These are phyloP conservation scores for Coprinopsis sp. DNA, from an alignment of 768 basidiomycete genomes.

Conservation along the genomic window DNA sequence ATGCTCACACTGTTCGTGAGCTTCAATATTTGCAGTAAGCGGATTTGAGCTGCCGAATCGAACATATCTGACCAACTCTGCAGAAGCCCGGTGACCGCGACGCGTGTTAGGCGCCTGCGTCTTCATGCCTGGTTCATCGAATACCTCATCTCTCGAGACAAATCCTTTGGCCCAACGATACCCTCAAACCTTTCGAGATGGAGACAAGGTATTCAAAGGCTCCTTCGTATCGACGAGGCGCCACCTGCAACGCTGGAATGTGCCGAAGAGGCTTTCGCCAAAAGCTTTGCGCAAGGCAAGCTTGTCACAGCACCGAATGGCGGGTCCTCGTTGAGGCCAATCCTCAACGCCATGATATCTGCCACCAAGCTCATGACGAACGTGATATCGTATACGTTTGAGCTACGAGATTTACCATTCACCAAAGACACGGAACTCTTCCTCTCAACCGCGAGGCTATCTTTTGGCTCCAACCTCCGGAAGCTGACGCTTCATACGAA, in stretches of 20 bases:
- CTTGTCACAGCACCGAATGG: background rate
- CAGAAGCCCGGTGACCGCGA: constrained; percentile 29
- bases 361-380: constrained; percentile 31
- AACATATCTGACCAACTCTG: background rate
- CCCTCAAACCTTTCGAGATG: too few relatives aligned
- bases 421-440: constrained; percentile 26
- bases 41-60: background rate
- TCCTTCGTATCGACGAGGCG: background rate
- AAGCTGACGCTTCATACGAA: constrained; percentile 30
- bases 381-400: constrained; percentile 30
- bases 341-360: constrained; percentile 27
- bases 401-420: constrained; percentile 34
- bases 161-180: too few relatives aligned
- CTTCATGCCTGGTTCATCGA: constrained; percentile 40
- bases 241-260: background rate
- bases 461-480: constrained; percentile 27
- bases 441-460: constrained; percentile 21
- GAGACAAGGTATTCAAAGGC: background rate
- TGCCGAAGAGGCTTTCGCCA: too few relatives aligned
- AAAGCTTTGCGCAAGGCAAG: constrained; percentile 1
- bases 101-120: constrained; percentile 28
- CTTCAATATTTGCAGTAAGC: constrained; percentile 29
- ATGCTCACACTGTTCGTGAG: constrained; percentile 20
- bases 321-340: constrained; percentile 14
- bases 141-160: constrained; percentile 24